These are phyloP conservation scores for Fistulinella cinereoalba DNA, from an alignment of 1,284 basidiomycete genomes.

Conservation along the genomic window DNA sequence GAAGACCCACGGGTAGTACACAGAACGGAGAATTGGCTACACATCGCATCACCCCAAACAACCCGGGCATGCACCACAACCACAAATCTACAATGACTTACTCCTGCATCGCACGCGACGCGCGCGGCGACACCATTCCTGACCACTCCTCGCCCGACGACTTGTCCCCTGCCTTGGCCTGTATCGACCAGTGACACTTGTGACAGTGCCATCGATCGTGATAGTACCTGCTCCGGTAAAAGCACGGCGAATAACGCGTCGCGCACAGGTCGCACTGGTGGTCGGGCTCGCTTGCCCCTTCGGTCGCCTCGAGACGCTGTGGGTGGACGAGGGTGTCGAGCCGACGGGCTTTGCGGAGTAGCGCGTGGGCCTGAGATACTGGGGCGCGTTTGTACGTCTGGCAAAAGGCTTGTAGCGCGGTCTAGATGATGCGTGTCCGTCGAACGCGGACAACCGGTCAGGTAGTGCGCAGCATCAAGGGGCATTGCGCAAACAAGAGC, in stretches of 20 bases:
- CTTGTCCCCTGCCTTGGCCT: slow-evolving; percentile 3
- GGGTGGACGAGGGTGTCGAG: slow-evolving; percentile 62
- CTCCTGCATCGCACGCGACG: slow-evolving; percentile 19
- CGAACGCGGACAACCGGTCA: background rate
- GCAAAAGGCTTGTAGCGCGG: slow-evolving; percentile 83
- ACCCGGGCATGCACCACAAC: background rate
- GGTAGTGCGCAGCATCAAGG: background rate
- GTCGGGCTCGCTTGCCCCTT: slow-evolving; percentile 14
- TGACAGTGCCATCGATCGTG: slow-evolving; percentile 50
- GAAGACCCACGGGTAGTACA: background rate
- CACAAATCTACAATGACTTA: slow-evolving; percentile 14
- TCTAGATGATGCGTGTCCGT: slow-evolving; percentile 45
- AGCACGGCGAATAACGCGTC: slow-evolving; percentile 41
- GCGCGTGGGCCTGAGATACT: slow-evolving; percentile 68
- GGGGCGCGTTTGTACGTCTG: slow-evolving; percentile 79
- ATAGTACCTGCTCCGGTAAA: slow-evolving; percentile 31
- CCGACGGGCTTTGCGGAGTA: slow-evolving; percentile 82
- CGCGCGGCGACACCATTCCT: slow-evolving; percentile 8
- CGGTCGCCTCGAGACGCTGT: slow-evolving; percentile 12
- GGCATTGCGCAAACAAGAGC: background rate
- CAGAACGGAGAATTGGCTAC: background rate
- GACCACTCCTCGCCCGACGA: slow-evolving; percentile 16
- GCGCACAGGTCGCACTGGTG: slow-evolving; percentile 34
- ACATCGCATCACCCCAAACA: background rate
- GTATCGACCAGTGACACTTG: slow-evolving; percentile 46